Base-by-base conservation (phyloP, 2,329 filamentous ascomycete genomes). In the Talaromyces sp. region DNA sequence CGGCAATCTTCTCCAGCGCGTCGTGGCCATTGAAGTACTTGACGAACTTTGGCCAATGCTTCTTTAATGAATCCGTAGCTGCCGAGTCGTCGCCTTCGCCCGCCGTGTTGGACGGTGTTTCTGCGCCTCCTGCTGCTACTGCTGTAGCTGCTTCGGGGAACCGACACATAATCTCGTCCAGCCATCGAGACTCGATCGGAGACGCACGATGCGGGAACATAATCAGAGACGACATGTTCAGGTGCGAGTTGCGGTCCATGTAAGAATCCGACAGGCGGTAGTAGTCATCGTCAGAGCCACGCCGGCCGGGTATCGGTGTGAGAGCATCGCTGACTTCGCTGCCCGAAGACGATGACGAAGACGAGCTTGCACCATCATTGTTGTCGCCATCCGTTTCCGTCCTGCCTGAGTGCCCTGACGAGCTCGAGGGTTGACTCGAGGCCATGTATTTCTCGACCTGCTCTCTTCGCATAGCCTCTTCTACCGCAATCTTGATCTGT, bases 21-120 rank as follows among this genome's bases (percentile, higher is more conserved):
- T 89, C 88, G 61, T 83, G 85, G 0, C 95, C 95, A 73, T 98
- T 93, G 68, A 98, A 91, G 75, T 97, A 95, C 74, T 90, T 91
- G 69, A 88, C 84, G 68, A 96, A 87, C 52, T 83, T 80, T 2
- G 86, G 85, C 89, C 92, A 96, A 55, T 85, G 83, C 61, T 86
- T 83, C 50, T 85, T 82, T 14, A 90, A 67, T 1, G 72, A 66
- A 9, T 65, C 68, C 31, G 68, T 67, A 10, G 68, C 65, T 12
- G 68, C 72, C 7, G 67, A 66, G 31, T 69, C 67, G 14, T 70
- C 69, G 6, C 60, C 52, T 30, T 73, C 69, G 34, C 14, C 40
- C 16, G 52, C 16, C 10, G 23, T 47, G 56, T 57, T 47, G 5
- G 55, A 28, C 6, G 44, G 44, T 27, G 44, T 47, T 27, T 60